Evolutionary conservation across 1,284 basidiomycete species (phyloP).

Genomic region (Cutaneotrichosporon cavernicola): DNA sequence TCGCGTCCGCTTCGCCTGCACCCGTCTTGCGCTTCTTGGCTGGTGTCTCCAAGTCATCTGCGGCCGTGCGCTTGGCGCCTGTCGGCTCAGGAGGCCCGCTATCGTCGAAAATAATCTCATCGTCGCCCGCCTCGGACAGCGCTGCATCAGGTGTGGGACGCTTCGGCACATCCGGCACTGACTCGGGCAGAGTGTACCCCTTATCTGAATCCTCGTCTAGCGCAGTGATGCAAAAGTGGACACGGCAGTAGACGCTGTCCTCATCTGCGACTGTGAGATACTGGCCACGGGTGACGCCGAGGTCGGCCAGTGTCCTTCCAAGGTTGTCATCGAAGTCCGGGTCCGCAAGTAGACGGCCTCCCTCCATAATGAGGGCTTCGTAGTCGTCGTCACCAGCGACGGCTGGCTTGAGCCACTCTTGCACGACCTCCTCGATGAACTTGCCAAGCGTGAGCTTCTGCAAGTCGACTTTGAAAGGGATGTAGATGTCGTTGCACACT

Average conservation of each 20-base stretch:
- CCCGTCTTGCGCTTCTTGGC: slow-evolving; percentile 21
- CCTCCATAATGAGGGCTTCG: slow-evolving; percentile 71
- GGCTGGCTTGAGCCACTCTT: slow-evolving; percentile 36
- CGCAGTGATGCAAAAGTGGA: slow-evolving; percentile 68
- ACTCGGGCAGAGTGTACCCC: slow-evolving; percentile 19
- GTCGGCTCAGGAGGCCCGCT: background rate
- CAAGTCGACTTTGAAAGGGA: slow-evolving; percentile 68
- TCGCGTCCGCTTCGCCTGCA: slow-evolving; percentile 29
- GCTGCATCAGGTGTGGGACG: slow-evolving; percentile 15
- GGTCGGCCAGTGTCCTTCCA: slow-evolving; percentile 43
- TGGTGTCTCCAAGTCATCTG: slow-evolving; percentile 7
- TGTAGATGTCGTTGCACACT: slow-evolving; percentile 82
- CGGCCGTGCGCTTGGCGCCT: slow-evolving; percentile 16
- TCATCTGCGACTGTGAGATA: slow-evolving; percentile 73
- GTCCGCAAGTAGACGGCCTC: slow-evolving; percentile 58
- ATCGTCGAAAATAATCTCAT: slow-evolving; percentile 1
- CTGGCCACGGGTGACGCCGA: slow-evolving; percentile 56
- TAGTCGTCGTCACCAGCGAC: slow-evolving; percentile 69
- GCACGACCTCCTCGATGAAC: slow-evolving; percentile 64
- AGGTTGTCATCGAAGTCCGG: slow-evolving; percentile 51
- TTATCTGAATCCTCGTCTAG: slow-evolving; percentile 52
- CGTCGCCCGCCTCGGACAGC: slow-evolving; percentile 11
- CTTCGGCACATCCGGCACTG: slow-evolving; percentile 19
- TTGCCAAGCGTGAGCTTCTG: slow-evolving; percentile 66
- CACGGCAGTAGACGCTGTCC: slow-evolving; percentile 70